A percentile compares a stretch with the other conserved stretches of the same genome.
phyloP scores from a whole-genome alignment of 345 rosid species.

The Trapa bicornis region DNA sequence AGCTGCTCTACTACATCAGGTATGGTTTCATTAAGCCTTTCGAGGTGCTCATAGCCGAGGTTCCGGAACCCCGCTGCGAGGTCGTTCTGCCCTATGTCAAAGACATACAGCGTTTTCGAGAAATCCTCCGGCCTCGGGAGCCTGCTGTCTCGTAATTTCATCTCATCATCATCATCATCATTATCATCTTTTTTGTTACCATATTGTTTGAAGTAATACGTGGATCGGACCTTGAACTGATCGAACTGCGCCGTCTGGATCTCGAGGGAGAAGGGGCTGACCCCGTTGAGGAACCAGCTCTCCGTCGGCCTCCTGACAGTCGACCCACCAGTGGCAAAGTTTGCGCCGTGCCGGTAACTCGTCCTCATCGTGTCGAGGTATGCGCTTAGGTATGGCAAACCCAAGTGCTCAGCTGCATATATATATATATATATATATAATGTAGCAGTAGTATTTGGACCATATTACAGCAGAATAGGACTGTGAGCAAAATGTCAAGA shows the following conservation, averaged over 20 bases:
- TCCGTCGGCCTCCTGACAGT: slow-evolving; percentile 73
- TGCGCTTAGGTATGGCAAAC: slow-evolving; percentile 61
- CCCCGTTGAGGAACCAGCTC: slow-evolving; percentile 52
- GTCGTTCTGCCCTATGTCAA: slow-evolving; percentile 89
- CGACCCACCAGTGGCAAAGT: slow-evolving; percentile 83
- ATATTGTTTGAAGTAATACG: slow-evolving; percentile 18
- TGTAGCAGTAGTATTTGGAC: no score
- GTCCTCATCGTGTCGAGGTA: slow-evolving; percentile 66
- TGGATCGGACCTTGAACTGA: slow-evolving; percentile 57
- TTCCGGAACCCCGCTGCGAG: slow-evolving; percentile 56
- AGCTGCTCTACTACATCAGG: slow-evolving; percentile 55
- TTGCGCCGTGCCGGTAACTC: slow-evolving; percentile 67
- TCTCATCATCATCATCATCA: background rate
- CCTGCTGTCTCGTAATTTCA: slow-evolving; percentile 14
- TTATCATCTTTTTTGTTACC: background rate
- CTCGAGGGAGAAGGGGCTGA: slow-evolving; percentile 77
- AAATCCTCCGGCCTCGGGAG: slow-evolving; percentile 61
- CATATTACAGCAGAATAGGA: background rate
- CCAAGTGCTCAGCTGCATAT: slow-evolving; percentile 53
- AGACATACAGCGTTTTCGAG: slow-evolving; percentile 60
- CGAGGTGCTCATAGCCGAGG: slow-evolving; percentile 20
- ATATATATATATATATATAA: slow-evolving; percentile 1
- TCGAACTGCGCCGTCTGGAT: slow-evolving; percentile 70
- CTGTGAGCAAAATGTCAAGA: no score
- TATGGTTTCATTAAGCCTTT: slow-evolving; percentile 47